Evolutionary conservation across 352 stramenopile species (phyloP).

Genomic region (Phytopythium cucurbitacearum): DNA sequence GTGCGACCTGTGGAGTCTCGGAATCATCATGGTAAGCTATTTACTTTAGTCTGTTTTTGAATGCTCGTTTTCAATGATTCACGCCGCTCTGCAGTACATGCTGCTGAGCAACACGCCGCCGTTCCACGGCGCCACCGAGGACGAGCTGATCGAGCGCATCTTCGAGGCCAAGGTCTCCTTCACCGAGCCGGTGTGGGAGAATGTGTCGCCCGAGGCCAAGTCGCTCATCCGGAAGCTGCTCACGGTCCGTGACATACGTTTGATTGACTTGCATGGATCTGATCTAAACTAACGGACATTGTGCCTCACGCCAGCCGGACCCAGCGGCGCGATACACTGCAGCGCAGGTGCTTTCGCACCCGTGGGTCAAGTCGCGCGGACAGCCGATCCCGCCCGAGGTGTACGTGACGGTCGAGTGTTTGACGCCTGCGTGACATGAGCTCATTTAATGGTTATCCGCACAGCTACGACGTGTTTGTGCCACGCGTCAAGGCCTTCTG

Average conservation of each 20-base stretch:
- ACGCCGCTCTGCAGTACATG: conserved; percentile 50
- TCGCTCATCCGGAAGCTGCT: conserved; percentile 69
- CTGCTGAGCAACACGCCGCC: conserved; percentile 73
- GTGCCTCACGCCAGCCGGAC: conserved; percentile 27
- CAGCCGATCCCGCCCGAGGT: conserved; percentile 29
- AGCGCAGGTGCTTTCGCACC: conserved; percentile 55
- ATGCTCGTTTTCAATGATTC: background rate
- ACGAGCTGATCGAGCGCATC: conserved; percentile 73
- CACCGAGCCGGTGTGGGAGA: conserved; percentile 42
- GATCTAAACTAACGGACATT: background rate
- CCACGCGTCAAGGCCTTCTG: conserved; percentile 64
- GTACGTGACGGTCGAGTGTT: conserved; percentile 16
- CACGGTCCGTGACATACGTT: conserved; percentile 25
- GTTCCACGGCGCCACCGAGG: conserved; percentile 63
- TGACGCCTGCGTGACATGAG: background rate
- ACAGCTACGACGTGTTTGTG: conserved; percentile 58
- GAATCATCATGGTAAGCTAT: conserved; percentile 65
- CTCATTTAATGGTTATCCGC: background rate
- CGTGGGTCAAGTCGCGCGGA: conserved; percentile 66
- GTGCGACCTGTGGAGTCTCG: conserved; percentile 82
- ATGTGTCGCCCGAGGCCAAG: conserved; percentile 60
- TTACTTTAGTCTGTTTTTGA: background rate
- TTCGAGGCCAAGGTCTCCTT: conserved; percentile 63
- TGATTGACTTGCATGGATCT: background rate
- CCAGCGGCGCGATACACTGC: conserved; percentile 49